phyloP scores from a whole-genome alignment of 805 yeast genomes.

The Teunomyces atbi region DNA sequence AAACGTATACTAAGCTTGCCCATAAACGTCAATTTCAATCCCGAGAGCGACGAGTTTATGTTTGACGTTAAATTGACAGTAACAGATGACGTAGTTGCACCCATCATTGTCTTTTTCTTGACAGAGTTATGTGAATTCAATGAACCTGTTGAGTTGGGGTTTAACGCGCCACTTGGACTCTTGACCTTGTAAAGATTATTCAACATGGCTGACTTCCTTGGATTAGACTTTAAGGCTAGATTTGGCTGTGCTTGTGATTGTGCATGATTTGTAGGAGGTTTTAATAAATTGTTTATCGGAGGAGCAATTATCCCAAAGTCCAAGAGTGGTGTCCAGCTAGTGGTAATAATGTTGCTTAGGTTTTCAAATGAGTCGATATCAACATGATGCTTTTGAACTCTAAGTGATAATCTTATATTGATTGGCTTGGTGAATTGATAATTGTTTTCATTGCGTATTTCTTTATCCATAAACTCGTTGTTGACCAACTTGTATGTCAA shows the following conservation, averaged over 20 bases:
- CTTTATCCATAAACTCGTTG: slow-evolving; percentile 25
- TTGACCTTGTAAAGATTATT: slow-evolving; percentile 19
- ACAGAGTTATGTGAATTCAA: slow-evolving; percentile 4
- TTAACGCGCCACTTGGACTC: slow-evolving; percentile 8
- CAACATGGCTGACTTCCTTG: slow-evolving; percentile 22
- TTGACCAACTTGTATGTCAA: slow-evolving; percentile 34
- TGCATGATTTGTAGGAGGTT: slow-evolving; percentile 21
- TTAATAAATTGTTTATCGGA: slow-evolving; percentile 38
- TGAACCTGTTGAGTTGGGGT: slow-evolving; percentile 2
- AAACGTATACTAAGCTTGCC: slow-evolving; percentile 61
- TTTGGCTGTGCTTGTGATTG: slow-evolving; percentile 20
- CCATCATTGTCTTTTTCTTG: slow-evolving; percentile 9
- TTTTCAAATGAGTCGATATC: slow-evolving; percentile 9
- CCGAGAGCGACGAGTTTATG: slow-evolving; percentile 35
- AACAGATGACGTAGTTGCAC: slow-evolving; percentile 26
- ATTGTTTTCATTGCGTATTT: slow-evolving; percentile 16
- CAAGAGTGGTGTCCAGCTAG: slow-evolving; percentile 40
- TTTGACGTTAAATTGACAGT: slow-evolving; percentile 35
- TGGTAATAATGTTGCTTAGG: slow-evolving; percentile 28
- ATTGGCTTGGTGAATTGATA: slow-evolving; percentile 24
- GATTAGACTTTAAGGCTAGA: not conserved
- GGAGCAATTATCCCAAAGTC: slow-evolving; percentile 38
- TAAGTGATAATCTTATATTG: slow-evolving; percentile 24
- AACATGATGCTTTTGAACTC: slow-evolving; percentile 17
- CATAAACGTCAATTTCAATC: slow-evolving; percentile 50